These are phyloP conservation scores for Globisporangium abappressorium DNA, from an alignment of 352 stramenopile species.

Conservation along the genomic window DNA sequence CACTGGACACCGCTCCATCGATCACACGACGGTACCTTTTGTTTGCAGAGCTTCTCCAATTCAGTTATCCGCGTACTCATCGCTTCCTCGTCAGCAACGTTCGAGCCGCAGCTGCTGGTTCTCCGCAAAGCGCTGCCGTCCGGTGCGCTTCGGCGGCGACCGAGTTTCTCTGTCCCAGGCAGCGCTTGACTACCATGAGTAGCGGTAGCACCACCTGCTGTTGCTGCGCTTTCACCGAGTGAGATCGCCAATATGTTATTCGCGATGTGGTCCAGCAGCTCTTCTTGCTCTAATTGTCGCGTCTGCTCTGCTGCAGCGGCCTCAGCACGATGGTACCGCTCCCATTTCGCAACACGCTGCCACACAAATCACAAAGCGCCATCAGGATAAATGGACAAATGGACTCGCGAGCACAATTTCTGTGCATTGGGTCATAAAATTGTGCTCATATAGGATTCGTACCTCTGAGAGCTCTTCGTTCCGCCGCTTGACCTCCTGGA, in stretches of 20 bases:
- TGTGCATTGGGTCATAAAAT: too few relatives aligned
- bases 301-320: slow-evolving; percentile 28
- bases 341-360: slow-evolving; percentile 59
- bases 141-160: slow-evolving; percentile 14
- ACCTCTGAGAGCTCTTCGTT: slow-evolving; percentile 52
- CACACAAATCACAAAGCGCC: slow-evolving; percentile 1
- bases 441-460: not conserved
- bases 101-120: not conserved
- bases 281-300: slow-evolving; percentile 48
- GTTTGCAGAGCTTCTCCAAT: slow-evolving; percentile 67
- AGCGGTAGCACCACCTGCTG: not conserved
- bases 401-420: not conserved
- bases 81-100: slow-evolving; percentile 16
- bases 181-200: not conserved
- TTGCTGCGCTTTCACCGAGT: slow-evolving; percentile 24
- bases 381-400: not conserved
- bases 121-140: slow-evolving; percentile 12
- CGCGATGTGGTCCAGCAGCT: slow-evolving; percentile 53
- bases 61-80: slow-evolving; percentile 45
- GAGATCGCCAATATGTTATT: slow-evolving; percentile 31
- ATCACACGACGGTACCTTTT: slow-evolving; percentile 45
- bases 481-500: slow-evolving; percentile 30
- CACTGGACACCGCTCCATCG: not conserved
- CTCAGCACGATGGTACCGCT: slow-evolving; percentile 50
- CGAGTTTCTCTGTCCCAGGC: slow-evolving; percentile 2